Evolutionary conservation across 139 green algal species (phyloP), one percentile per base, ranked within the genome.

Genomic region (Picochlorum sp.): DNA sequence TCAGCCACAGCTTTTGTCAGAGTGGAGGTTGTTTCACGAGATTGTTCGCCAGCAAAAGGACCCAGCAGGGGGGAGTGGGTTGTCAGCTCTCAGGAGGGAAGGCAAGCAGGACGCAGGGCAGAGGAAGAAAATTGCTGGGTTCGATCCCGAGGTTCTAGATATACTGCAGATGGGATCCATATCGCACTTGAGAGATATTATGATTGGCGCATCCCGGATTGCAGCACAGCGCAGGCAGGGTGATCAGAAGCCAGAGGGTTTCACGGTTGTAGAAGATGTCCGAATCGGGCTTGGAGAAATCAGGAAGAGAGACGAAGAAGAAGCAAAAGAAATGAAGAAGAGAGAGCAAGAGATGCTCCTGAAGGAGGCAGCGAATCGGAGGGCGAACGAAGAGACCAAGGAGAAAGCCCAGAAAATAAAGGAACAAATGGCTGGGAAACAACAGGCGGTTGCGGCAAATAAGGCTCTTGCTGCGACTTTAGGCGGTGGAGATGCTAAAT

Each of bases 361-460:
- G 23, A 58, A 57, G 20, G 49, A 24, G 13, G 72, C 70, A 11
- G 50, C 18, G 15, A 37, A 50, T 57, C 71, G 45, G 41, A 14
- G 26, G 2, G 72, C 72, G 16, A 70, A 79, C 44, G 72, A 76
- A 7, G 68, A 79, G 38, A 76, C 62, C 11, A 77, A 63, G 57
- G 72, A 79, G 61, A 62, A 57, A 1, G 68, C 68, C 2, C 51
- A 79, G 45, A 71, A 68, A 57, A 37, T 63, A 38, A 79, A 68
- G 57, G 70, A 63, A 11, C 64, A 77, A 65, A 56, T 73, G 24
- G 51, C 44, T 41, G 68, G 68, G 34, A 57, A 70, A 60, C 47
- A 67, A 58, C 70, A 77, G 64, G 70, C 63, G 16, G 45, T 30
- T 44, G 57, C 68, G 26, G 70, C 70, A 20, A 77, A 77, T 34